Conservation (phyloP, 1,284 basidiomycete species). For the Apiotrichum akiyoshidainum region DNA sequence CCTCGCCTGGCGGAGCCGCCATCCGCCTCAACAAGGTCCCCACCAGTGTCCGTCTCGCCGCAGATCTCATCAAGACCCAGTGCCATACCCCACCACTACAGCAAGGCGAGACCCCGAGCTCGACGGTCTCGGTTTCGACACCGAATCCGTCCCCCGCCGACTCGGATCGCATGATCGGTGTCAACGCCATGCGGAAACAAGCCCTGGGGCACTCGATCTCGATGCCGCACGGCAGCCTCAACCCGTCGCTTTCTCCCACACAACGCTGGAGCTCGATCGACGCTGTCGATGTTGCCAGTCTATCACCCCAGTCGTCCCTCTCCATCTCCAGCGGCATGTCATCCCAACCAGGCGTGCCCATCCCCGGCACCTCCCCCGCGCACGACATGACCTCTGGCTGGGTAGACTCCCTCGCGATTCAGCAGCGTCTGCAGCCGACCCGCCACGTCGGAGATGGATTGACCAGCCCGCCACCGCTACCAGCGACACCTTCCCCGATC, state of each 20-base stretch:
- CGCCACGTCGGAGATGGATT: neutral
- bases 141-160: conserved; percentile 34
- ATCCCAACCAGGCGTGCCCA: neutral
- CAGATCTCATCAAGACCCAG: conserved; percentile 49
- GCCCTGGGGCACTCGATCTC: conserved; percentile 9
- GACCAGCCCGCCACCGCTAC: neutral
- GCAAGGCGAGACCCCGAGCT: conserved; percentile 11
- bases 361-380: neutral
- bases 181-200: conserved; percentile 1
- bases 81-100: conserved; percentile 19
- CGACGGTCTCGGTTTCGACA: conserved; percentile 29
- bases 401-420: neutral
- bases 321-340: neutral
- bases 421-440: neutral
- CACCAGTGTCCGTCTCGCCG: conserved; percentile 55
- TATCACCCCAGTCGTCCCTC: conserved; percentile 5
- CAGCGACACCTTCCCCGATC: neutral
- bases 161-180: neutral
- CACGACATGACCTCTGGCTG: neutral
- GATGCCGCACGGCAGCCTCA: conserved; percentile 6
- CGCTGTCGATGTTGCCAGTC: neutral
- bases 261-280: conserved; percentile 6
- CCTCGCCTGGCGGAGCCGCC: conserved; percentile 41
- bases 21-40: conserved; percentile 57
- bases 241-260: neutral